These are phyloP conservation scores for Ascosphaera pollenicola DNA, from an alignment of 2,329 filamentous ascomycete species.

Conservation along the genomic window DNA sequence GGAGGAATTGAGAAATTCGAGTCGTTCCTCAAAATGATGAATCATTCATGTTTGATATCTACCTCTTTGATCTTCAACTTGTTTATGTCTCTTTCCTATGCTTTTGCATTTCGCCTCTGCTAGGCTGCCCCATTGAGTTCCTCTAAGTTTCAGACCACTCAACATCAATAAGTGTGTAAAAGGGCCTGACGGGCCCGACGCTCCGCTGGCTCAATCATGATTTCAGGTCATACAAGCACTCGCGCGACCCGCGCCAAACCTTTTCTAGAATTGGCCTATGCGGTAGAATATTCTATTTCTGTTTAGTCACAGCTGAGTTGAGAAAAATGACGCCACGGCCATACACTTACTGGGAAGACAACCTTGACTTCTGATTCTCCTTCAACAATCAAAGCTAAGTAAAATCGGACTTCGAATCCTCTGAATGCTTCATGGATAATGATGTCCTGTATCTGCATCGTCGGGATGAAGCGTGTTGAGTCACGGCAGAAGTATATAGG, in stretches of 20 bases:
- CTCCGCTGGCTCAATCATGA: conserved; percentile 12
- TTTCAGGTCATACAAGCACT: conserved; percentile 55
- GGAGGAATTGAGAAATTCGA: too few relatives aligned
- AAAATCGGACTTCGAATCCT: conserved; percentile 77
- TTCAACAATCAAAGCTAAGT: conserved; percentile 73
- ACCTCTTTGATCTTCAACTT: too few relatives aligned
- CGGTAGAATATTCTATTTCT: conserved; percentile 41
- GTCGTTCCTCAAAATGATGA: not conserved
- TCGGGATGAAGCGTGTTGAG: conserved; percentile 63
- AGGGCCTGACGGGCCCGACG: too few relatives aligned
- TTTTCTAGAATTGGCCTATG: conserved; percentile 53
- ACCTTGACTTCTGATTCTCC: conserved; percentile 76
- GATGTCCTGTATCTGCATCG: conserved; percentile 76
- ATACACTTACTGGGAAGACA: conserved; percentile 53
- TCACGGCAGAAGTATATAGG: conserved; percentile 41
- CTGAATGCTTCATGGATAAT: conserved; percentile 88
- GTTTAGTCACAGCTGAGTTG: conserved; percentile 2
- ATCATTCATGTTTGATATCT: not conserved
- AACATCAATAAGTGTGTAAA: too few relatives aligned
- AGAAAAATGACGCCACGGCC: conserved; percentile 3
- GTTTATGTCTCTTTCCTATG: too few relatives aligned
- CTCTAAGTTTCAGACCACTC: too few relatives aligned
- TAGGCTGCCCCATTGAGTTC: too few relatives aligned
- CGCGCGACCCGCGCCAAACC: conserved; percentile 71
- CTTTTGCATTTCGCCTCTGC: too few relatives aligned